A percentile compares a stretch with the other conserved stretches of the same genome.
Conservation (phyloP, 352 stramenopile genomes). For the Pythium chondricola region DNA sequence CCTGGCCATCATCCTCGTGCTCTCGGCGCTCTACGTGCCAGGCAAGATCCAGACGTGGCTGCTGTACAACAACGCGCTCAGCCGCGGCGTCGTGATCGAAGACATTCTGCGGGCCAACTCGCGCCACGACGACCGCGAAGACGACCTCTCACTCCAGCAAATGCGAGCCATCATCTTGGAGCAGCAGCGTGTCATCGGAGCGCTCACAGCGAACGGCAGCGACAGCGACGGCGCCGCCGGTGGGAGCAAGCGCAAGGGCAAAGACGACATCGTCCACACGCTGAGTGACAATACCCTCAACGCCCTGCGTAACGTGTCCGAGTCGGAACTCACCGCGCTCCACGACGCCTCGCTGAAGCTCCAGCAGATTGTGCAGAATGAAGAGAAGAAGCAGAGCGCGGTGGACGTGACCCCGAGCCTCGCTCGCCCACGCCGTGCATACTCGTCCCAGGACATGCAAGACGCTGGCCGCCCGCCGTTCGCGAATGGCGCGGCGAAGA, state of each 20-base stretch:
- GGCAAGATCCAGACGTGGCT: conserved; percentile 91
- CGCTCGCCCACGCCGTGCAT: conserved; percentile 16
- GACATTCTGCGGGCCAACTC: conserved; percentile 82
- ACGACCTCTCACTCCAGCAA: conserved; percentile 34
- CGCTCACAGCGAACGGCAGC: conserved; percentile 24
- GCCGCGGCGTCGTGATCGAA: conserved; percentile 90
- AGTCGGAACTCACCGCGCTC: conserved; percentile 29
- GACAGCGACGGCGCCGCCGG: conserved; percentile 21
- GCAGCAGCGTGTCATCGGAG: conserved; percentile 36
- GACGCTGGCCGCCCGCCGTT: conserved; percentile 20
- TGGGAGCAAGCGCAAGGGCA: conserved; percentile 6
- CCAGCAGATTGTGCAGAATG: conserved; percentile 21
- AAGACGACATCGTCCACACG: conserved; percentile 26
- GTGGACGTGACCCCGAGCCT: conserved; percentile 2
- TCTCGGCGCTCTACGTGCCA: conserved; percentile 73
- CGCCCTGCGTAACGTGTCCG: conserved; percentile 26
- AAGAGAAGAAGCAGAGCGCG: conserved; percentile 7
- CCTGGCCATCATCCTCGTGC: conserved; percentile 83
- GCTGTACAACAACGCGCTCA: conserved; percentile 93
- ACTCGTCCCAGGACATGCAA: conserved; percentile 24
- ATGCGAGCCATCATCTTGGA: conserved; percentile 45
- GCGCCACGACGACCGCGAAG: conserved; percentile 29
- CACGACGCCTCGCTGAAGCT: conserved; percentile 29
- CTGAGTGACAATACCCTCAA: conserved; percentile 33
- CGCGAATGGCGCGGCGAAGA: not conserved